Evolutionary conservation across 192 early-diverging fungal species (phyloP), one percentile per base, ranked within the genome.

Genomic region (Thamnidium elegans): DNA sequence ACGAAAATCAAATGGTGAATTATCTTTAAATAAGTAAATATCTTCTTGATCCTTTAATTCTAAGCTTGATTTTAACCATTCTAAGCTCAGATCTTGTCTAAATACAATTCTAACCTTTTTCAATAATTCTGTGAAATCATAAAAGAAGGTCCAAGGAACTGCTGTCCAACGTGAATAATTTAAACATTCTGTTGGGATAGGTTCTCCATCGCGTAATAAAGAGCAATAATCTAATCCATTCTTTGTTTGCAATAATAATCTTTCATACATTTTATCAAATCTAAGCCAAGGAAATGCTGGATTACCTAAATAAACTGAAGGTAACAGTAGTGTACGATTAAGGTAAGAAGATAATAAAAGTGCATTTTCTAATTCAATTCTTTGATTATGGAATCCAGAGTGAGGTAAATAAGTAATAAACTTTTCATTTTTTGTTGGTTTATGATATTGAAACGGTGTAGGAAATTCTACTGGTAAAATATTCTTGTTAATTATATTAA

Each of bases 131-230:
- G 62, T 67, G 67, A 86, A 71, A 50, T 82, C 72, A 58, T 80
- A 78, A 45, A 86, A 79, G 54, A 84, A 83, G 13, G 70, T 70
- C 84, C 82, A 86, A 6, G 81, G 79, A 14, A 86, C 76, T 2
- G 59, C 70, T 14, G 81, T 86, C 77, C 82, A 82, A 5, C 75
- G 62, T 46, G 68, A 76, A 55, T 82, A 85, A 63, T 82, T 77
- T n/a, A 85, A 68, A 54, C 83, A 85, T 55, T 85, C 83, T 15
- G 66, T 58, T 0, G 83, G 81, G 2, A 79, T 48, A 15, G 81
- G 79, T 42, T 71, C 74, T 8, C 70, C 68, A 7, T 58, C 65
- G 9, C 63, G 67, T 9, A 85, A 52, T 7, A 43, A 32, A 14
- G 47, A 44, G 63, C 83, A 85, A 60, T 85, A 79, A 11, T 81